Evolutionary conservation across 306 rosid genomes (phyloP), one percentile per base, ranked within the genome.

Genomic region (Vachellia pachyceras): DNA sequence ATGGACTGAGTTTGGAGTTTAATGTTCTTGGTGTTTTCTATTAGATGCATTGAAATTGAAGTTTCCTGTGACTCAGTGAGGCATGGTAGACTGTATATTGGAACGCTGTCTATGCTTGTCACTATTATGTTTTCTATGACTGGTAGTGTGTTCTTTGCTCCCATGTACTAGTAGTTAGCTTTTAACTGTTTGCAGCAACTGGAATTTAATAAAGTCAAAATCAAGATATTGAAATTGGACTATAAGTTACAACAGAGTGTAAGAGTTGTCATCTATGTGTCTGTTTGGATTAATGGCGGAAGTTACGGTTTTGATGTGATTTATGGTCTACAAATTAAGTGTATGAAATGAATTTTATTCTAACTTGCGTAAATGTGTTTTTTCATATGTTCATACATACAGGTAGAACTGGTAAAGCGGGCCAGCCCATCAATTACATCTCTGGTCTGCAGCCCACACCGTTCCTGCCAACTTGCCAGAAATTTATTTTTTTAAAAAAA

Each of bases 101-200:
- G 33, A 67, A 81, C 36, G 29, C 6, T 81, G 46, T 72, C 50
- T 37, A 61, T 66, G 12, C n/a, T 82, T 36, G 68, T 84, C 22
- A 22, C 64, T 50, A 63, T 66, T 54, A 23, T 52, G 22, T 71
- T 49, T 29, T 52, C 1, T 18, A 54, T 58, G 45, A 61, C 71
- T 20, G 77, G 77, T 17, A 25, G 10, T 73, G 33, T 73, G 55
- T 64, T 23, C 22, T 77, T 33, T 70, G 39, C 37, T 29, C 22
- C 33, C 69, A 70, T 10, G 2, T 29, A 29, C 33, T 29, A 29
- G 33, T 80, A 5, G 65, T 49, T 84, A 6, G 68, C 37, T 61
- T 75, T 35, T n/a, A 76, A 68, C 57, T 60, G 42, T 63, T 41
- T 76, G 68, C 17, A 6, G 23, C 54, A 52, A n/a, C 71, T 63